Evolutionary conservation across 768 basidiomycete species (phyloP).

Genomic region (Mycena galericulata): DNA sequence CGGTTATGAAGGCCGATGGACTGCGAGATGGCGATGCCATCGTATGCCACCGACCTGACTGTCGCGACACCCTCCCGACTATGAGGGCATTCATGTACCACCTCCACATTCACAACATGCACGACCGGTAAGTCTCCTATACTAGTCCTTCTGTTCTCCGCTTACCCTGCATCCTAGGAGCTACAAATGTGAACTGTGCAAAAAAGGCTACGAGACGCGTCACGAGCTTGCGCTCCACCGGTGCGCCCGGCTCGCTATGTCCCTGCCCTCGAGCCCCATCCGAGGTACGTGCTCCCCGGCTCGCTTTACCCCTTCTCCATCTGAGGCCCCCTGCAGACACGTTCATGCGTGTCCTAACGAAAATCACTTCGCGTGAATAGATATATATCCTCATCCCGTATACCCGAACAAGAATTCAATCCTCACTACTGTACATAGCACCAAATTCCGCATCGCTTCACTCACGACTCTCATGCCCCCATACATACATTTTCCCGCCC

Average conservation of each 20-base stretch:
- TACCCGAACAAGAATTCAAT: slow-evolving; percentile 6
- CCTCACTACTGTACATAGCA: slow-evolving; percentile 14
- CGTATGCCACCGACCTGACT: slow-evolving; percentile 32
- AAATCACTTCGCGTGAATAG: slow-evolving; percentile 33
- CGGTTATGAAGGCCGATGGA: slow-evolving; percentile 42
- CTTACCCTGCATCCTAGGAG: slow-evolving; percentile 17
- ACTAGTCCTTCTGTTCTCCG: neutral
- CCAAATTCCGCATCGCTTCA: neutral
- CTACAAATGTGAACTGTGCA: slow-evolving; percentile 30
- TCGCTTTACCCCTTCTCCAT: neutral
- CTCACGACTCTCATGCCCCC: neutral
- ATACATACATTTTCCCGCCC: neutral
- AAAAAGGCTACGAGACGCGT: slow-evolving; percentile 23
- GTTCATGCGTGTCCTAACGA: slow-evolving; percentile 34
- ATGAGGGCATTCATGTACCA: slow-evolving; percentile 63
- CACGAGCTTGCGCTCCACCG: slow-evolving; percentile 25
- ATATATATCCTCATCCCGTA: neutral
- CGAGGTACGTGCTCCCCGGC: slow-evolving; percentile 38
- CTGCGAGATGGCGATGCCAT: slow-evolving; percentile 36
- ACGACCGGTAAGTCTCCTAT: slow-evolving; percentile 50
- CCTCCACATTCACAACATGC: slow-evolving; percentile 68
- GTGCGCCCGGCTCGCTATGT: slow-evolving; percentile 25
- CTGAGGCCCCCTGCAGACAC: slow-evolving; percentile 22
- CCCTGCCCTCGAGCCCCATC: slow-evolving; percentile 43
- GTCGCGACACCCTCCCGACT: slow-evolving; percentile 52